phyloP scores from a whole-genome alignment of 495 filamentous ascomycete genomes.

The Penicillium manginii region DNA sequence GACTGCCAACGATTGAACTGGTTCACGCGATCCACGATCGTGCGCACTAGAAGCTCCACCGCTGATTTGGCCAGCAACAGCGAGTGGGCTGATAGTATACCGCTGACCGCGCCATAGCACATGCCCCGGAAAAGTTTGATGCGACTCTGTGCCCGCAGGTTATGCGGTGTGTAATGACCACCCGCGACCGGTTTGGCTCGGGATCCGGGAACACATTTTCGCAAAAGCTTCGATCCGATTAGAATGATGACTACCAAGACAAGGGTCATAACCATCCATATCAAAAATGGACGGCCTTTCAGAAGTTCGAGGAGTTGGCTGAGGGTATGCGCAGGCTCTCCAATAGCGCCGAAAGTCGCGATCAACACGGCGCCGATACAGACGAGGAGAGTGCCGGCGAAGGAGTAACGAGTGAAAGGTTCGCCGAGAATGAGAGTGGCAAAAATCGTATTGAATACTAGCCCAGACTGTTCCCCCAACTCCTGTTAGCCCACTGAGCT shows the following conservation, averaged over 20 bases:
- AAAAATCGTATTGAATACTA: conserved; percentile 98
- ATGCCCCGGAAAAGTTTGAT: conserved; percentile 85
- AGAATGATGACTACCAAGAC: conserved; percentile 72
- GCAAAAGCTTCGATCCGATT: conserved; percentile 58
- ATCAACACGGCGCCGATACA: conserved; percentile 86
- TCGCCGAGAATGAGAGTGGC: conserved; percentile 92
- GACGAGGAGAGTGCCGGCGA: conserved; percentile 86
- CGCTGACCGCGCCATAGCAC: conserved; percentile 86
- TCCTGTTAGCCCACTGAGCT: not conserved
- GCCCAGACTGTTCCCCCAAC: conserved; percentile 60
- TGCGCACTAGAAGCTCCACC: conserved; percentile 94
- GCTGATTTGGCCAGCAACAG: conserved; percentile 95
- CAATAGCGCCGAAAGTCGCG: conserved; percentile 89
- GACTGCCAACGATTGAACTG: conserved; percentile 98
- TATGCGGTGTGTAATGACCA: conserved; percentile 49
- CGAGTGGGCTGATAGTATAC: conserved; percentile 90
- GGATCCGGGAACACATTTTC: conserved; percentile 49
- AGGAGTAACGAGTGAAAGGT: conserved; percentile 89
- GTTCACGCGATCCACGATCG: conserved; percentile 82
- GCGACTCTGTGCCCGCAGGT: conserved; percentile 43
- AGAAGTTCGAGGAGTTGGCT: conserved; percentile 80
- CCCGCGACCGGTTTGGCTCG: conserved; percentile 36
- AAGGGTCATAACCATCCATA: conserved; percentile 85
- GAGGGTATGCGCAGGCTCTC: conserved; percentile 90
- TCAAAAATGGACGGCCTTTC: conserved; percentile 72